A percentile compares a stretch with the other conserved stretches of the same genome.
Conservation (phyloP, 768 basidiomycete species). For the Mycena filopes region DNA sequence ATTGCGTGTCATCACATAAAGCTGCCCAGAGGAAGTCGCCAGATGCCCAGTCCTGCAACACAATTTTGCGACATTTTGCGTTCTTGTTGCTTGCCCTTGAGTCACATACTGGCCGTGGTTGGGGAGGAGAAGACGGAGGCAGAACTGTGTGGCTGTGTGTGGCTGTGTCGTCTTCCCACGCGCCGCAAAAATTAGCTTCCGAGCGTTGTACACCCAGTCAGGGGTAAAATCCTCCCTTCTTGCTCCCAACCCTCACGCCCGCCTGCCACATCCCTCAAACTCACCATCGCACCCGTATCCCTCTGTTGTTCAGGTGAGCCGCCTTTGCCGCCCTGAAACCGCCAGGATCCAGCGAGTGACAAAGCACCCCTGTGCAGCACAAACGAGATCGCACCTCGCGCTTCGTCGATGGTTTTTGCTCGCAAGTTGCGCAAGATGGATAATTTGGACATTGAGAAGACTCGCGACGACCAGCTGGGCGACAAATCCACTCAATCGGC, state of each 20-base stretch:
- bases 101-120: background rate
- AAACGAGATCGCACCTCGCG: background rate
- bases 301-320: background rate
- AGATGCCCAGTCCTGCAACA: too few species aligned
- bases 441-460: constrained; percentile 1
- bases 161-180: background rate
- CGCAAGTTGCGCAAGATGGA: constrained; percentile 11
- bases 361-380: constrained; percentile 23
- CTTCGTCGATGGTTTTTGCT: background rate
- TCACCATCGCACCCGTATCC: background rate
- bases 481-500: background rate
- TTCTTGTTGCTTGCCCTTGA: too few species aligned
- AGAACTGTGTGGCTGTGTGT: constrained; percentile 8
- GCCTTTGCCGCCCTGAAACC: background rate
- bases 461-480: constrained; percentile 3
- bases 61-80: too few species aligned
- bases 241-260: background rate
- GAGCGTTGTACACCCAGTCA: constrained; percentile 16
- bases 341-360: constrained; percentile 1
- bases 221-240: constrained; percentile 21
- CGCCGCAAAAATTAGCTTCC: constrained; percentile 23
- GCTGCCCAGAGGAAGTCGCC: too few species aligned
- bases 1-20: too few species aligned
- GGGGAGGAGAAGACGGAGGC: constrained; percentile 7
- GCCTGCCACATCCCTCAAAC: background rate